Percentiles rank a stretch among this genome's conserved stretches.
Evolutionary conservation across 208 protist species (phyloP).

Genomic region (Trypanosoma rangeli): DNA sequence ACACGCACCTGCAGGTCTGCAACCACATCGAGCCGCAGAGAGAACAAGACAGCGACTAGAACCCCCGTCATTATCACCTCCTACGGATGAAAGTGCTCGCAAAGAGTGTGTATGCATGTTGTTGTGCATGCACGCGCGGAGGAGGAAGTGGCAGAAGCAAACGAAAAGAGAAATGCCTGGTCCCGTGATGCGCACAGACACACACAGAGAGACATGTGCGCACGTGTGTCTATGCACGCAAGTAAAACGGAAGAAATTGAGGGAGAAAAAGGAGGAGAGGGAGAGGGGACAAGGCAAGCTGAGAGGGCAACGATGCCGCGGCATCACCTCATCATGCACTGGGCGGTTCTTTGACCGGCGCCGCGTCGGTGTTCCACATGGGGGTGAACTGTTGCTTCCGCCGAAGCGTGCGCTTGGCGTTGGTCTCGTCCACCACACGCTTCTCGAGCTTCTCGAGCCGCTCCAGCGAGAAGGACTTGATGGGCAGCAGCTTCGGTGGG

Average conservation of each 20-base stretch:
- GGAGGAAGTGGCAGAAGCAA: conserved; percentile 4
- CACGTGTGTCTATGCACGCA: background rate
- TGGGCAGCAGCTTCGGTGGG: conserved; percentile 96
- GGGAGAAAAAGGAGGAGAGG: background rate
- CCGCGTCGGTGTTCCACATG: conserved; percentile 30
- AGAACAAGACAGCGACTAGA: conserved; percentile 26
- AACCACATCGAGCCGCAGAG: conserved; percentile 34
- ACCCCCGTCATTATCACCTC: background rate
- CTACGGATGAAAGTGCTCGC: background rate
- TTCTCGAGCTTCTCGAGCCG: conserved; percentile 92
- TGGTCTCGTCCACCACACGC: conserved; percentile 48
- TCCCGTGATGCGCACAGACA: background rate
- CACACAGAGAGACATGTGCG: background rate
- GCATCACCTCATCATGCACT: background rate
- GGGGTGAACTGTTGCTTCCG: conserved; percentile 30
- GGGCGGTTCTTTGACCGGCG: background rate
- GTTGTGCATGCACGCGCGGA: background rate
- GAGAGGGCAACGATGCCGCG: too few species aligned
- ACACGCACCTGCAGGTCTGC: conserved; percentile 10
- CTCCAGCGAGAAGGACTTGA: conserved; percentile 95
- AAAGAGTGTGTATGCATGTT: conserved; percentile 5
- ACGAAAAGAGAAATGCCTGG: too few species aligned
- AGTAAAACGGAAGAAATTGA: too few species aligned
- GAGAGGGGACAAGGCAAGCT: too few species aligned
- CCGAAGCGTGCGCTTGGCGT: conserved; percentile 40